These are phyloP conservation scores for Akanthomyces lecanii DNA, from an alignment of 2,329 filamentous ascomycete genomes.

Conservation along the genomic window DNA sequence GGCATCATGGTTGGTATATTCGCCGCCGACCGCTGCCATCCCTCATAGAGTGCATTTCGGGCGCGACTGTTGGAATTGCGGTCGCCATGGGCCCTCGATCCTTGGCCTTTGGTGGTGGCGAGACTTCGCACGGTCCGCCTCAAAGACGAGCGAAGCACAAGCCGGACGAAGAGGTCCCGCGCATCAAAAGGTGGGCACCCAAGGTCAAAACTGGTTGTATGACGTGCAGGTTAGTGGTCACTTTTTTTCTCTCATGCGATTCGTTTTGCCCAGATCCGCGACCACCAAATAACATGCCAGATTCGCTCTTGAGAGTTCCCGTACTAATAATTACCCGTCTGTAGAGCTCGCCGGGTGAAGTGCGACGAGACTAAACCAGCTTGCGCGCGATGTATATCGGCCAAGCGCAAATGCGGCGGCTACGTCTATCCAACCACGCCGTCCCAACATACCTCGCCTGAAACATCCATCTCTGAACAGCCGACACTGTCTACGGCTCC, in stretches of 20 bases:
- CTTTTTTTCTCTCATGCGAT: not conserved
- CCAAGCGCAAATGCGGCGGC: constrained; percentile 9
- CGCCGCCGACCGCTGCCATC: not conserved
- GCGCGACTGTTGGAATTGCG: not conserved
- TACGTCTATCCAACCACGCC: not conserved
- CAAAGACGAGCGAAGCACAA: constrained; percentile 10
- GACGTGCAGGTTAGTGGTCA: constrained; percentile 8
- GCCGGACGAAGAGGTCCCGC: constrained; percentile 6
- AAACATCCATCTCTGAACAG: not conserved
- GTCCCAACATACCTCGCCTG: not conserved
- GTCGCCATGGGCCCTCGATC: not conserved
- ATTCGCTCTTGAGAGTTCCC: not conserved
- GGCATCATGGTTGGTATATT: not conserved
- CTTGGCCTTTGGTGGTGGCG: not conserved
- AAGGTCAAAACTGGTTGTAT: constrained; percentile 11
- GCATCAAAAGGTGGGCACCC: constrained; percentile 13
- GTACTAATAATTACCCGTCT: not conserved
- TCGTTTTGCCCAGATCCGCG: no score
- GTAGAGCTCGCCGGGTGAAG: constrained; percentile 6
- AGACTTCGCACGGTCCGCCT: constrained; percentile 7
- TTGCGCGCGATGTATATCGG: constrained; percentile 1
- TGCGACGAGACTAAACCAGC: constrained; percentile 14
- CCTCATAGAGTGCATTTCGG: not conserved
- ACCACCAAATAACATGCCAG: not conserved
- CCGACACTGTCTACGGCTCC: constrained; percentile 1